Evolutionary conservation across 106 monocot species (phyloP).

Genomic region (Chionographis japonica): DNA sequence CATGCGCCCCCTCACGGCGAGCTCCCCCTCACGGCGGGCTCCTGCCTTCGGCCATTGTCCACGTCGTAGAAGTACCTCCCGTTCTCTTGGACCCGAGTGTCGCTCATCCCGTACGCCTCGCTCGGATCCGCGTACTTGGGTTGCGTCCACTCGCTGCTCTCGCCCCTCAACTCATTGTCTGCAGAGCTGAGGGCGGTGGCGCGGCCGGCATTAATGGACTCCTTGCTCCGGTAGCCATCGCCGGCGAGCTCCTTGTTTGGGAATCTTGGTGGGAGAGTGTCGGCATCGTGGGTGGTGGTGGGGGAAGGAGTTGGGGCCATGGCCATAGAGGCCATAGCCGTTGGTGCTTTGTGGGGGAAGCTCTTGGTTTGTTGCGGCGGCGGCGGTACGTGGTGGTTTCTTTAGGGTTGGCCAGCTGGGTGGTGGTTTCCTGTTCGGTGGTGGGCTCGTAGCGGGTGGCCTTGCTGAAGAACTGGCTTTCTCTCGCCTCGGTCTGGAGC

Average conservation of each 20-base stretch:
- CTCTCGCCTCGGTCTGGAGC: background rate
- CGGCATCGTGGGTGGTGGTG: no score
- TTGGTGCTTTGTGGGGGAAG: background rate
- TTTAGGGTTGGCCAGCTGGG: no score
- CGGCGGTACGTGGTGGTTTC: no score
- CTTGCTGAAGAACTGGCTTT: conserved; percentile 11
- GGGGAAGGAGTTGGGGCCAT: background rate
- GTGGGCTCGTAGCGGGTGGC: background rate
- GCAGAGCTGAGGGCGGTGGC: background rate
- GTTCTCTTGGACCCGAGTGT: conserved; percentile 3
- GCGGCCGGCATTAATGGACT: background rate
- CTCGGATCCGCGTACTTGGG: background rate
- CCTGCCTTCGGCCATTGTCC: no score
- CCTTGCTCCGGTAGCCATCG: background rate
- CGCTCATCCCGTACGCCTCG: conserved; percentile 3
- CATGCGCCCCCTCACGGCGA: no score
- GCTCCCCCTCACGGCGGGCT: no score
- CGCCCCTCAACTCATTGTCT: background rate
- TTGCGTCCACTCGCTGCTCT: background rate
- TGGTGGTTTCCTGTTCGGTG: background rate
- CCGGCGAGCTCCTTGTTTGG: background rate
- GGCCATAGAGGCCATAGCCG: conserved; percentile 6
- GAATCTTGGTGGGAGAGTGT: background rate
- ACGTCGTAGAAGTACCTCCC: conserved; percentile 9
- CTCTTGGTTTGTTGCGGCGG: background rate